Base-by-base conservation (phyloP, 352 stramenopile species). In the Poterioochromonas sp. region DNA sequence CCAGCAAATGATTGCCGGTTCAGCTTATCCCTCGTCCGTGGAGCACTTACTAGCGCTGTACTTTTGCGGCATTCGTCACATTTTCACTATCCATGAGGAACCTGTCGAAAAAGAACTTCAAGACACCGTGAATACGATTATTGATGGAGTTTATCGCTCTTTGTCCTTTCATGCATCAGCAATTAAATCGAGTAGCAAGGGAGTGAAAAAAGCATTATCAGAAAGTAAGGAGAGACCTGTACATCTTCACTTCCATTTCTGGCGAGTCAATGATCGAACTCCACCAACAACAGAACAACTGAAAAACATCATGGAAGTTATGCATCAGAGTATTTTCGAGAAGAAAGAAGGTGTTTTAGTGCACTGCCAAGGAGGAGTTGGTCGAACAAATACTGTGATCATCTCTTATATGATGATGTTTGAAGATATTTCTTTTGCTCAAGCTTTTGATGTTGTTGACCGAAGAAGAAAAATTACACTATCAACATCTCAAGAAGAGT, bases 361-460 rank as follows among this genome's bases (percentile, higher is more conserved):
- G 5, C 62, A 71, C 34, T 71, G 62, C n/a, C 39, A 49, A 49
- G 62, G 62, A 8, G 62, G 62, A 44, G 34, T 71, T 49, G 62
- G 62, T 26, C 15, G 62, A 43, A 71, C 62, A 5, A 44, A 40
- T 71, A 71, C 62, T n/a, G 34, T 44, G 8, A 26, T 71, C 2
- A 44, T 71, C 12, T 11, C 15, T 3, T 44, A 44, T 44, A 41
- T 71, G 32, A 71, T 71, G 62, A 34, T 15, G 18, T 35, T 65
- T 11, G 5, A 5, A 39, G 8, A 5, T 43, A 12, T 41, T 26
- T 71, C 62, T 18, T 3, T n/a, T 44, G 11, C 34, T 11, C 3
- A 5, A 49, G 62, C 54, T 5, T 39, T 29, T 26, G 62, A 43
- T 29, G 62, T 29, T 22, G 32, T 71, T 8, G 15, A 18, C 34